phyloP scores from a whole-genome alignment of 2,329 filamentous ascomycete genomes.

The Fusarium sambucinum region DNA sequence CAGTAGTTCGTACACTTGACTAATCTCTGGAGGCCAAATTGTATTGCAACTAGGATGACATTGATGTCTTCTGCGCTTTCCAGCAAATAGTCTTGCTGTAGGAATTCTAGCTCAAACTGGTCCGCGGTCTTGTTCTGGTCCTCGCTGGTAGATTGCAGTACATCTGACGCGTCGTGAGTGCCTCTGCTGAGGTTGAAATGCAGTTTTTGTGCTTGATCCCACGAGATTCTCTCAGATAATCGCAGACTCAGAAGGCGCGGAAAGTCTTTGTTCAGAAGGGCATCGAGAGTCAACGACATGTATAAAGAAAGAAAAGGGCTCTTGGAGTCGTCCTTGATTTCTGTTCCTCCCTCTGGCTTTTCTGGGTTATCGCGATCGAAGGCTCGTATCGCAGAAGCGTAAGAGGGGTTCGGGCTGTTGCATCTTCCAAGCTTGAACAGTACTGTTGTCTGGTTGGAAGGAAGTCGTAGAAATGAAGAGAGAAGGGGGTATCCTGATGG shows the following conservation, averaged over 20 bases:
- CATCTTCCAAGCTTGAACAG: conserved; percentile 78
- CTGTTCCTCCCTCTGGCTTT: not conserved
- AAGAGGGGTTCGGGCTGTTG: conserved; percentile 76
- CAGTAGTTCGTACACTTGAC: conserved; percentile 88
- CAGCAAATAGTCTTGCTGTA: conserved; percentile 50
- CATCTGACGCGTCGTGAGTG: not conserved
- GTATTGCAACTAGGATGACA: conserved; percentile 71
- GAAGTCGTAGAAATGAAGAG: conserved; percentile 63
- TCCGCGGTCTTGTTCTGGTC: conserved; percentile 18
- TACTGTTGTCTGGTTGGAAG: conserved; percentile 49
- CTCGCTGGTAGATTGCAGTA: not conserved
- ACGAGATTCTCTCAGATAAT: conserved; percentile 64
- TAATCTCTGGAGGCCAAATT: conserved; percentile 82
- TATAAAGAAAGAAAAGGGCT: conserved; percentile 63
- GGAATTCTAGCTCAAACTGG: conserved; percentile 21
- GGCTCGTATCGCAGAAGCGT: conserved; percentile 61
- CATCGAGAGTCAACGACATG: conserved; percentile 77
- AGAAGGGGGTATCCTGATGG: conserved; percentile 70
- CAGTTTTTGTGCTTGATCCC: conserved; percentile 61
- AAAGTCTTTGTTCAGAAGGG: conserved; percentile 71
- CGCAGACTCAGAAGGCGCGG: conserved; percentile 72
- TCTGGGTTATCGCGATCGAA: conserved; percentile 19
- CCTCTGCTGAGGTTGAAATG: conserved; percentile 27
- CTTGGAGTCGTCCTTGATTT: conserved; percentile 2
- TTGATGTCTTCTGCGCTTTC: conserved; percentile 56